Base-by-base conservation (phyloP, 441 rosid genomes). In the Metrosideros polymorpha region DNA sequence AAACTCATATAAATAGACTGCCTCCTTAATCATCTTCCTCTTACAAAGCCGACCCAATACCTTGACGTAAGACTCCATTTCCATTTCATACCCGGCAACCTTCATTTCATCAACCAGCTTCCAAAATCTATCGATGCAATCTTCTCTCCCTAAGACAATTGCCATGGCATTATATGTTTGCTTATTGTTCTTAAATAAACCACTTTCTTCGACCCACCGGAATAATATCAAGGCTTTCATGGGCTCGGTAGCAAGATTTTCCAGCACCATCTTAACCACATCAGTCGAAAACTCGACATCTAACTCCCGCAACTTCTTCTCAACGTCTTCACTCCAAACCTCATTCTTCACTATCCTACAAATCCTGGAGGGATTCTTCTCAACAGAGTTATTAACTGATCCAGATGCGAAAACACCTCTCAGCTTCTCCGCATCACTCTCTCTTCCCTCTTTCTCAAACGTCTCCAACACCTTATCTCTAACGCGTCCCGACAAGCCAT, bases 131-230 rank as follows among this genome's bases (percentile, higher is more conserved):
- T 96, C 99, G 9, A 93, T 87, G 84, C 90, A 94, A 71, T 94
- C 97, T 85, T 94, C 98, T 86, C 92, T 94, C 39, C 98, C 99
- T 88, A 97, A 89, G 82, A 94, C 92, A 88, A 91, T 90, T 18
- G 96, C 97, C 85, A 97, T 86, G n/a, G 94, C 93, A 92, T 96
- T 97, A 86, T 93, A 96, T 17, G 92, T 96, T 63, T 55, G 59
- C 86, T 89, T 91, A 89, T 94, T 93, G 75, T 92, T 96, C 91
- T 92, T 93, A 87, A 87, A 90, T 50, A 90, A 84, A 50, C 90
- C 91, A 92, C 91, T 86, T 90, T 96, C 98, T 90, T 94, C 92
- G 49, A 92, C 84, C 99, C 99, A 97, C 89, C 98, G 89, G 86
- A 97, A 97, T 85, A 94, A 94, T 84, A 94, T 86, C 90, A 95